These are phyloP conservation scores for Coniophora puteana DNA, from an alignment of 1,284 basidiomycete species.

Conservation along the genomic window DNA sequence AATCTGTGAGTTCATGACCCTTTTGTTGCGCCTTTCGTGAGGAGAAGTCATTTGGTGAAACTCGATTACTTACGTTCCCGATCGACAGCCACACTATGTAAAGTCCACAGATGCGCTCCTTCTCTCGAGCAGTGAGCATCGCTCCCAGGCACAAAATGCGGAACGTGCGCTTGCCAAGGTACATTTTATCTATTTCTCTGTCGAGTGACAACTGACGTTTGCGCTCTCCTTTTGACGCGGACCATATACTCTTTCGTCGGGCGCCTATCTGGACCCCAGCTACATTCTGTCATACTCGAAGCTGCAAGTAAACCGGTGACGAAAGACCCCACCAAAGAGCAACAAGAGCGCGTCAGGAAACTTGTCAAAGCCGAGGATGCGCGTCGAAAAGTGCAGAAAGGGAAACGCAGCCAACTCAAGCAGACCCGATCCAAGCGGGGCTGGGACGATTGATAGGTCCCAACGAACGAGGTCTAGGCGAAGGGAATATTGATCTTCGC, in stretches of 20 bases:
- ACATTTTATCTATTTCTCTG: slow-evolving; percentile 15
- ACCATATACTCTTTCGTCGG: slow-evolving; percentile 1
- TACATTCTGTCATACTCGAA: slow-evolving; percentile 49
- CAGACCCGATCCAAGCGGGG: slow-evolving; percentile 27
- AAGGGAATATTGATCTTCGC: too few species aligned
- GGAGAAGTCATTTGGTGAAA: not conserved
- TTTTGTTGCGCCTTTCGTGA: not conserved
- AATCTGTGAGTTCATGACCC: slow-evolving; percentile 37
- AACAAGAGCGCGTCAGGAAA: slow-evolving; percentile 49
- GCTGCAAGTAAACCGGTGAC: slow-evolving; percentile 44
- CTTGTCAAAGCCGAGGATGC: slow-evolving; percentile 43
- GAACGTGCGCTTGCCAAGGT: slow-evolving; percentile 71
- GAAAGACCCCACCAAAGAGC: slow-evolving; percentile 52
- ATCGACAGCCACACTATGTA: slow-evolving; percentile 56
- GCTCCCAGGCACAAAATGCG: slow-evolving; percentile 74
- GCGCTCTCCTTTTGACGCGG: too few species aligned
- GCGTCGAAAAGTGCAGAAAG: slow-evolving; percentile 47
- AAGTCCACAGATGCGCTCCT: slow-evolving; percentile 61
- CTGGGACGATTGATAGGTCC: too few species aligned
- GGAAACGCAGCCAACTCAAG: slow-evolving; percentile 44
- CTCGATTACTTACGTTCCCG: not conserved
- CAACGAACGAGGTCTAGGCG: too few species aligned
- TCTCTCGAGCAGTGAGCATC: slow-evolving; percentile 60
- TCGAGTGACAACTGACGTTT: too few species aligned
- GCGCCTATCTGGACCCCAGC: slow-evolving; percentile 31